These are phyloP conservation scores for Sideroxylon spinosum DNA, from an alignment of 179 eudicot genomes.

Conservation along the genomic window DNA sequence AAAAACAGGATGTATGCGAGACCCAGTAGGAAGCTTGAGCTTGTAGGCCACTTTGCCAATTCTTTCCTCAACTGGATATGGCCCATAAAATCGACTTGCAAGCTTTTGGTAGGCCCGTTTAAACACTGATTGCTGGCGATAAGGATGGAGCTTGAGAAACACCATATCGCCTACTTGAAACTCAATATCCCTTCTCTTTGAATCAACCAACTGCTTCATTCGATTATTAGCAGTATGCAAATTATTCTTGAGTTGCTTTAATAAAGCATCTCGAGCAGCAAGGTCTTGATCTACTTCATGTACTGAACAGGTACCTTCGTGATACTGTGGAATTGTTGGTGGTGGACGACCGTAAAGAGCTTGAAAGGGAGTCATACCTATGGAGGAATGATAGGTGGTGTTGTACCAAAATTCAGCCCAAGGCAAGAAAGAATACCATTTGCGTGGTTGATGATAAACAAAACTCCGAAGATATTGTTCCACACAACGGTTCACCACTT, in stretches of 20 bases:
- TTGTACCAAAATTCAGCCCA: not conserved
- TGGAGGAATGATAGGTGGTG: not conserved
- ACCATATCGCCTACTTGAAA: not conserved
- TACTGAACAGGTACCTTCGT: rapidly evolving
- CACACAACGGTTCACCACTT: not conserved
- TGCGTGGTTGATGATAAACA: not conserved
- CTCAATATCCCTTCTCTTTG: not conserved
- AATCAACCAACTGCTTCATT: not conserved
- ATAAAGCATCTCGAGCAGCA: not conserved
- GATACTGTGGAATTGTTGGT: not conserved
- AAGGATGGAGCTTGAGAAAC: not conserved
- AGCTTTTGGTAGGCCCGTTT: not conserved
- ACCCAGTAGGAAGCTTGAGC: not conserved
- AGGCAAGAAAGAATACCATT: not conserved
- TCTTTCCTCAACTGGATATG: not conserved
- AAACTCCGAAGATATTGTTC: not conserved
- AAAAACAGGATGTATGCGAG: not conserved
- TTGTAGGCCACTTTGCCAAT: not conserved
- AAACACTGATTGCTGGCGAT: not conserved
- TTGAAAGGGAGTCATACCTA: not conserved
- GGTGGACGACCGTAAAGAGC: not conserved
- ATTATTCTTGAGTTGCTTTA: not conserved
- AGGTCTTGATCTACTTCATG: not conserved
- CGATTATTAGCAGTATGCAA: not conserved
- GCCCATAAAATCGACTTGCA: not conserved